A percentile compares a stretch with the other conserved stretches of the same genome.
Conservation (phyloP, 495 filamentous ascomycete genomes). For the Neurospora sublineolata region DNA sequence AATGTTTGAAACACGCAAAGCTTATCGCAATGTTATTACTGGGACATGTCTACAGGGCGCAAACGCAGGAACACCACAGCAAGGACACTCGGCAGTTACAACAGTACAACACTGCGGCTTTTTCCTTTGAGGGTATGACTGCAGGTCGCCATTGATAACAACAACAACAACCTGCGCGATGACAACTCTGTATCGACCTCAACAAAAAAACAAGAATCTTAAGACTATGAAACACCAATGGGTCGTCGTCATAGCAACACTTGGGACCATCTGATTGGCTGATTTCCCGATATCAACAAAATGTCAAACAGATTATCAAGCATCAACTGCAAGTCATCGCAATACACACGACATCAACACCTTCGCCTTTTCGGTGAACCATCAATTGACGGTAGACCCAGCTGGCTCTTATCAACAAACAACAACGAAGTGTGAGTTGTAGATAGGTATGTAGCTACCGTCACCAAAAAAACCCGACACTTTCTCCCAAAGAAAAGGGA, state of each 20-base stretch:
- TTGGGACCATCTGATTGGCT: not conserved
- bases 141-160: not conserved
- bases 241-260: not conserved
- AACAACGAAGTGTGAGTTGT: not conserved
- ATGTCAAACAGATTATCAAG: not conserved
- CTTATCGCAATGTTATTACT: not conserved
- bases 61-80: not conserved
- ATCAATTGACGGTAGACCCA: no score
- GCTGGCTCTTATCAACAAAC: no score
- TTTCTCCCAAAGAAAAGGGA: not conserved
- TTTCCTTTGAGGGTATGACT: not conserved
- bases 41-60: not conserved
- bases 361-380: no score
- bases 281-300: not conserved
- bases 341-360: not conserved
- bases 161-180: not conserved
- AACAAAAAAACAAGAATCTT: not conserved
- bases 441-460: not conserved
- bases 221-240: not conserved
- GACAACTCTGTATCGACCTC: not conserved
- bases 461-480: not conserved
- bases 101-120: not conserved
- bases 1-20: not conserved
- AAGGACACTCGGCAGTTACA: not conserved
- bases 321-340: not conserved